These are phyloP conservation scores for Durio zibethinus DNA, from an alignment of 345 rosid genomes.

Conservation along the genomic window DNA sequence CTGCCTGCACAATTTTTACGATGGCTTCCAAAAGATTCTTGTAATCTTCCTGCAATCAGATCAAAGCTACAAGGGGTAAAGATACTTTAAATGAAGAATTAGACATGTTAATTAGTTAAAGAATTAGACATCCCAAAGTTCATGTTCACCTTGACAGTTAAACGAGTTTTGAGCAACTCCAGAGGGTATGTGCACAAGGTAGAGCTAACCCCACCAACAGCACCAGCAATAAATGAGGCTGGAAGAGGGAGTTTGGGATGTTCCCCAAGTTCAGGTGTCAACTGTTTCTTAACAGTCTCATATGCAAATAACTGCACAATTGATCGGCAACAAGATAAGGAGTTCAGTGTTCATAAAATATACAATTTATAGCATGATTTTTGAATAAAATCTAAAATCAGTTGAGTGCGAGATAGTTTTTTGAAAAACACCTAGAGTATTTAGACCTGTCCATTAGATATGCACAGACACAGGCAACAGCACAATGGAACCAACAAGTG, in stretches of 20 bases:
- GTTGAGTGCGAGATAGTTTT: not conserved
- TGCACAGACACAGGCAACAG: not conserved
- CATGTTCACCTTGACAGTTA: constrained; percentile 68
- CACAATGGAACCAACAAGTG: not conserved
- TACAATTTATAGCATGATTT: not conserved
- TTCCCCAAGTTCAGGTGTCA: constrained; percentile 67
- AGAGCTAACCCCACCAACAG: constrained; percentile 94
- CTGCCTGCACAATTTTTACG: constrained; percentile 62
- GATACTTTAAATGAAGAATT: not conserved
- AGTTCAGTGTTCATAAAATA: not conserved
- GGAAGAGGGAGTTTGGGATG: constrained; percentile 60
- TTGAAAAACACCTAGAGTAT: not conserved
- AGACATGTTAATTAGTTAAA: not conserved
- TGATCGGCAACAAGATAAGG: not conserved
- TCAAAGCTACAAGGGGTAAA: not conserved
- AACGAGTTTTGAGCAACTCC: constrained; percentile 82
- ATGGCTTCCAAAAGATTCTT: constrained; percentile 71
- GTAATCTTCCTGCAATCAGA: constrained; percentile 66
- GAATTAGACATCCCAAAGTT: not conserved
- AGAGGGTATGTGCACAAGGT: constrained; percentile 91
- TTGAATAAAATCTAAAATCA: not conserved
- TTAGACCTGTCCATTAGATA: not conserved
- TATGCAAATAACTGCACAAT: constrained; percentile 73
- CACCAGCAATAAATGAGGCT: constrained; percentile 84
- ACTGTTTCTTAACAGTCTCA: constrained; percentile 73